Base-by-base conservation (phyloP, 495 filamentous ascomycete species). In the Penicillium chermesinum region DNA sequence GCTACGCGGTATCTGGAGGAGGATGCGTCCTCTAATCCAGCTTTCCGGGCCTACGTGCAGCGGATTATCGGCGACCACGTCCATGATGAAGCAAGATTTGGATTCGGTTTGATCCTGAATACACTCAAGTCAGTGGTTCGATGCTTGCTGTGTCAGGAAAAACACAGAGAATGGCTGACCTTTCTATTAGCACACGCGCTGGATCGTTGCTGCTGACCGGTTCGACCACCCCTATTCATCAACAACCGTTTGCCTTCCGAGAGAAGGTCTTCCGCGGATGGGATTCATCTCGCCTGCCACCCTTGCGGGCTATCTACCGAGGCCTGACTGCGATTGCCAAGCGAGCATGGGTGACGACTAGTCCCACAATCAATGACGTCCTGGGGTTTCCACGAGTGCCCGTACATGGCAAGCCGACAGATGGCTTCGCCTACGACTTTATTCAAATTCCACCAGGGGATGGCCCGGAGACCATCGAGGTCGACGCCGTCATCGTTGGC, bases 401-500 rank as follows among this genome's bases (percentile, higher is more conserved):
- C 2, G 57, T 79, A 1, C 74, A 84, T 57, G 85, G 85, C 32
- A 77, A 76, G 20, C 79, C 76, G 0, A 75, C 71, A 8, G 66
- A 78, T 32, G 69, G 75, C 7, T 83, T 78, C 52, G 62, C 75
- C 5, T 83, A 74, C 41, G 59, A 70, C 9, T 83, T 82, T 39
- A 37, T 81, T 15, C 70, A 81, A 32, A 64, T 81, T 20, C 66
- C 74, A 2, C 57, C 74, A 0, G 66, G 67, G 7, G 61, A 73
- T 13, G 58, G 62, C 8, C 68, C 70, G 4, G 77, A 79, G 45
- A 77, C 70, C 0, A 59, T 95, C 42, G 82, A 91, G 33, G 84
- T 83, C 3, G 91, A 96, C 60, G 82, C 94, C 1, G 82, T 94
- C 13, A 81, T 96, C 49, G 76, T 96, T 5, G 91, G 91, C 1